Percentiles rank a stretch among this genome's conserved stretches.
These are phyloP conservation scores for Diaporthe australafricana DNA, from an alignment of 2,329 filamentous ascomycete genomes.

Conservation along the genomic window DNA sequence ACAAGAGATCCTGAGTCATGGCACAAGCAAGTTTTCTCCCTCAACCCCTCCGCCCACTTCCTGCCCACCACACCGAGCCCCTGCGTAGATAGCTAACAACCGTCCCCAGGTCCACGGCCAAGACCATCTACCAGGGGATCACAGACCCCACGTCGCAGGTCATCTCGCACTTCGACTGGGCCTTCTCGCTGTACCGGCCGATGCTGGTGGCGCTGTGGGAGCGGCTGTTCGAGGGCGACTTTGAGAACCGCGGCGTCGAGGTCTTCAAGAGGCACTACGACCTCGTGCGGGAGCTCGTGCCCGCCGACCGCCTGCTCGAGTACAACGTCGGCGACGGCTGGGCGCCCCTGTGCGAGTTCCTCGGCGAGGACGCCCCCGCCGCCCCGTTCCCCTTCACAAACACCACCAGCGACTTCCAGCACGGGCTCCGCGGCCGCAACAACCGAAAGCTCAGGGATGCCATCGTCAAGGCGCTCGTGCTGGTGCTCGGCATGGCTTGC, in stretches of 20 bases:
- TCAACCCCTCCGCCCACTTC: too few species aligned
- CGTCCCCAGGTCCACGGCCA: constrained; percentile 36
- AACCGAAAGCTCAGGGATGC: constrained; percentile 30
- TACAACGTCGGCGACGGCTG: constrained; percentile 53
- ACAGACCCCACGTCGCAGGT: constrained; percentile 32
- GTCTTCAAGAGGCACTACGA: constrained; percentile 34
- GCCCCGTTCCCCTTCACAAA: constrained; percentile 50
- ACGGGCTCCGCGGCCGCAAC: constrained; percentile 27
- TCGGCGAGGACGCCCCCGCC: constrained; percentile 49
- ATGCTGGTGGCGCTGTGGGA: constrained; percentile 37
- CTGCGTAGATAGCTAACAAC: not conserved
- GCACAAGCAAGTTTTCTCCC: constrained; percentile 47
- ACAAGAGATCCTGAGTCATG: constrained; percentile 54
- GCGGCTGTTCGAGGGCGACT: constrained; percentile 35
- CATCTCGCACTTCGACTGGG: constrained; percentile 38
- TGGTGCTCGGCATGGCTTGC: constrained; percentile 31
- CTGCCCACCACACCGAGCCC: too few species aligned
- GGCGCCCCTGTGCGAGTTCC: constrained; percentile 54
- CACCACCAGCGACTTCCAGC: constrained; percentile 35
- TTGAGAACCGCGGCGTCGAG: constrained; percentile 35
- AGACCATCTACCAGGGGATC: constrained; percentile 35
- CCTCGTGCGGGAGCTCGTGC: constrained; percentile 43
- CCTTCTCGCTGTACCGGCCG: constrained; percentile 34
- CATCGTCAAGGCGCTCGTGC: constrained; percentile 3
- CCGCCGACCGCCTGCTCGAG: constrained; percentile 49